Conservation (phyloP, 495 filamentous ascomycete species). For the Cenococcum geophilum region DNA sequence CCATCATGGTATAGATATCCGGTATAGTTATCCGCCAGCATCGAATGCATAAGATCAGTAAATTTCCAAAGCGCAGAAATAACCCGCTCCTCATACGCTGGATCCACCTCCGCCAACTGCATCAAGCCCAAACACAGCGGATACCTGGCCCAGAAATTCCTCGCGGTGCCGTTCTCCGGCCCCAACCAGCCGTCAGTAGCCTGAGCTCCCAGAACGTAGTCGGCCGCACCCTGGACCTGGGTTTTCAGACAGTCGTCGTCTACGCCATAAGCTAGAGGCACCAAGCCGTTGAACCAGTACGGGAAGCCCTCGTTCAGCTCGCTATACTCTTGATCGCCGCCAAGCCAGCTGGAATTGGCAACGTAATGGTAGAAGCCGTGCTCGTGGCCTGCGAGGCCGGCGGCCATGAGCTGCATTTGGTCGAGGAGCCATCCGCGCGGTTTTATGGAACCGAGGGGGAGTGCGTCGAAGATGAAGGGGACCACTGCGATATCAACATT, state of each 20-base stretch:
- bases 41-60: conserved; percentile 38
- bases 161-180: conserved; percentile 45
- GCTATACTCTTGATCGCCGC: conserved; percentile 53
- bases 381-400: conserved; percentile 56
- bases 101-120: conserved; percentile 43
- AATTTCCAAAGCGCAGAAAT: conserved; percentile 40
- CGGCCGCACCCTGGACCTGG: conserved; percentile 47
- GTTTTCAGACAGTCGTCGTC: conserved; percentile 50
- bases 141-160: conserved; percentile 53
- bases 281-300: conserved; percentile 63
- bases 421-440: conserved; percentile 57
- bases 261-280: conserved; percentile 56
- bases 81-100: conserved; percentile 35
- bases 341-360: conserved; percentile 50
- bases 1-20: conserved; percentile 45
- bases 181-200: conserved; percentile 58
- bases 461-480: conserved; percentile 43
- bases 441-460: conserved; percentile 53
- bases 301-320: conserved; percentile 53
- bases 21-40: conserved; percentile 49
- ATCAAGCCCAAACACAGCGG: conserved; percentile 50
- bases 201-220: conserved; percentile 49
- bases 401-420: conserved; percentile 47
- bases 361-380: conserved; percentile 57
- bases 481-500: conserved; percentile 11